phyloP scores from a whole-genome alignment of 164 flowering plant genomes.

The Protea cynaroides region DNA sequence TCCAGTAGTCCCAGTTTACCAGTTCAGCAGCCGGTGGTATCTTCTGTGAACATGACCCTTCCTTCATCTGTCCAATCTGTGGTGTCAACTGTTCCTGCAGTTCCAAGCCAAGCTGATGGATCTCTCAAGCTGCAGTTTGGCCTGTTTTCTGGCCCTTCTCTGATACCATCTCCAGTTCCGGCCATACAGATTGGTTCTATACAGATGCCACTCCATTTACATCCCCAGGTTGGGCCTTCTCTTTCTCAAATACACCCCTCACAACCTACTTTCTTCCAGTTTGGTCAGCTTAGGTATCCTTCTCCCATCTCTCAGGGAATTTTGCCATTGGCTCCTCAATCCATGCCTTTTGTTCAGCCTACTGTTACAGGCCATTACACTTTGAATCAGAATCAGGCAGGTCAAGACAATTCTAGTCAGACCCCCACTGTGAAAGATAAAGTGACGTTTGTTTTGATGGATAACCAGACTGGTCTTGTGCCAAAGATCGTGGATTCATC shows the following conservation, averaged over 20 bases:
- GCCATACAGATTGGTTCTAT: slow-evolving; percentile 99
- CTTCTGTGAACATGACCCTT: slow-evolving; percentile 19
- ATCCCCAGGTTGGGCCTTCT: slow-evolving; percentile 68
- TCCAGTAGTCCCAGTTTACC: slow-evolving; percentile 23
- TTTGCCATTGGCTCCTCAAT: slow-evolving; percentile 59
- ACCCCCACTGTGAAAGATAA: slow-evolving; percentile 21
- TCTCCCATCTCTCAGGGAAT: slow-evolving; percentile 75
- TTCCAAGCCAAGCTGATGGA: slow-evolving; percentile 37
- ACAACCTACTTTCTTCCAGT: slow-evolving; percentile 81
- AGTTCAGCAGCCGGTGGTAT: slow-evolving; percentile 24
- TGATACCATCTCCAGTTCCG: slow-evolving; percentile 90
- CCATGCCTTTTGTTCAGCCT: slow-evolving; percentile 65
- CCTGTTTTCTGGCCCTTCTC: slow-evolving; percentile 83
- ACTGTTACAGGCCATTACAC: slow-evolving; percentile 37
- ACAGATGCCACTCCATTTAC: slow-evolving; percentile 94
- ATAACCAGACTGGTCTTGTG: slow-evolving; percentile 22
- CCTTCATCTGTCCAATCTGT: slow-evolving; percentile 33
- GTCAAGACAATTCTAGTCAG: slow-evolving; percentile 26
- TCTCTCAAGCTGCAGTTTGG: slow-evolving; percentile 89
- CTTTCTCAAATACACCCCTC: slow-evolving; percentile 63
- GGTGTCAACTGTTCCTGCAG: slow-evolving; percentile 34
- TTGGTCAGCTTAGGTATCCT: slow-evolving; percentile 85
- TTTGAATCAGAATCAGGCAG: slow-evolving; percentile 33
- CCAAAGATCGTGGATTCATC: slow-evolving; percentile 28
- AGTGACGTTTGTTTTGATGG: slow-evolving; percentile 15